These are phyloP conservation scores for Oryza rufipogon DNA, from an alignment of 176 grass and related monocot species.

Conservation along the genomic window DNA sequence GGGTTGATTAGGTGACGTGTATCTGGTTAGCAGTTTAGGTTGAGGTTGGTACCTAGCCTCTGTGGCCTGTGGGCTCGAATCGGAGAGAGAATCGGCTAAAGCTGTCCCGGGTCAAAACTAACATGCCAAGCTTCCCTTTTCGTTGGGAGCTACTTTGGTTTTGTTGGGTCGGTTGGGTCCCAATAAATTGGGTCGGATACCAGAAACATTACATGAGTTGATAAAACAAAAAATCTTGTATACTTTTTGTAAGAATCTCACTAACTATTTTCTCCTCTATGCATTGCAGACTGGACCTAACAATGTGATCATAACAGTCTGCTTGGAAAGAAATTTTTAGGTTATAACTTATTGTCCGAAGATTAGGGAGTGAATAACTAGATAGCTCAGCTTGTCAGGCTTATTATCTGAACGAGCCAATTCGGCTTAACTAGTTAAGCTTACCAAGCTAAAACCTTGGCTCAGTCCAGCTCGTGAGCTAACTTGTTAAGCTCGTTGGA, in stretches of 20 bases:
- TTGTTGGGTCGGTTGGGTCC: neutral
- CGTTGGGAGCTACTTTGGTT: slow-evolving; percentile 6
- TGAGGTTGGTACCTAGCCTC: slow-evolving; percentile 26
- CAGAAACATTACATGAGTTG: neutral
- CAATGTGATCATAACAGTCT: no score
- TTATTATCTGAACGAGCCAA: no score
- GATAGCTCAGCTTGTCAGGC: no score
- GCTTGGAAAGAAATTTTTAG: no score
- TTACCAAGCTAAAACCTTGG: no score
- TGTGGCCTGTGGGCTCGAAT: slow-evolving; percentile 20
- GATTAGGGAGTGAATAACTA: no score
- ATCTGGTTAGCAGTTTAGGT: slow-evolving; percentile 48
- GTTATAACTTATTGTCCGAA: no score
- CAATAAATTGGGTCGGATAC: neutral
- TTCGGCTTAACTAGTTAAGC: no score
- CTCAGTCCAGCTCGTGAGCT: no score
- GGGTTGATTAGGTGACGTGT: slow-evolving; percentile 36
- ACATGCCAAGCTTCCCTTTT: slow-evolving; percentile 36
- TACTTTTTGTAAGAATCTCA: neutral
- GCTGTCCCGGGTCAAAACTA: slow-evolving; percentile 31
- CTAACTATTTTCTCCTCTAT: no score
- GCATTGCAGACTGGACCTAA: no score
- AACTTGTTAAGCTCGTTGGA: no score
- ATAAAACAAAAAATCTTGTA: neutral
- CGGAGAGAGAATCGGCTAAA: slow-evolving; percentile 4